Percentiles rank a stretch among this genome's conserved stretches.
phyloP scores from a whole-genome alignment of 1,284 basidiomycete species.

The Sphaerobolus stellatus region DNA sequence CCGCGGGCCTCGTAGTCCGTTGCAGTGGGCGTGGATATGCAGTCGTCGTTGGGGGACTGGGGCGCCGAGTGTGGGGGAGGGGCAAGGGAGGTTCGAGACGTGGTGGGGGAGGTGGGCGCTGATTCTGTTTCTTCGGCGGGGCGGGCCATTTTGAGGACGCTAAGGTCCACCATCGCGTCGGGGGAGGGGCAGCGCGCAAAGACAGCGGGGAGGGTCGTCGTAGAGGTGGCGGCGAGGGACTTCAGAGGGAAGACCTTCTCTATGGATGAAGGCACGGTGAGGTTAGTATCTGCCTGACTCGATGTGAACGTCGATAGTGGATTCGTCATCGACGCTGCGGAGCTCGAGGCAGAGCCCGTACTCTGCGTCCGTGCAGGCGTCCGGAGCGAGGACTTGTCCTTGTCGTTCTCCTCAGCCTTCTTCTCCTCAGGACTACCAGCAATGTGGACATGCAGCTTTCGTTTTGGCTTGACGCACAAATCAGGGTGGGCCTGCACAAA shows the following conservation, averaged over 20 bases:
- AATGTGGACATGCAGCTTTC: background rate
- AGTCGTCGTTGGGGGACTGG: too few relatives aligned
- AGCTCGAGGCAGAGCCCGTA: conserved; percentile 7
- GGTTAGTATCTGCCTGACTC: conserved; percentile 9
- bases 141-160: conserved; percentile 67
- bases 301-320: conserved; percentile 10
- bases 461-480: conserved; percentile 47
- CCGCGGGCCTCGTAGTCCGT: conserved; percentile 7
- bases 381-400: background rate
- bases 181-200: conserved; percentile 25
- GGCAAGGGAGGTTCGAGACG: too few relatives aligned
- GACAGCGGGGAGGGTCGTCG: conserved; percentile 35
- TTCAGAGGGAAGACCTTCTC: conserved; percentile 5
- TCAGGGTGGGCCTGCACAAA: conserved; percentile 94
- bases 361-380: conserved; percentile 7
- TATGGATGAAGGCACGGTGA: conserved; percentile 15
- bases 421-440: background rate
- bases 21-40: background rate
- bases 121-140: conserved; percentile 70
- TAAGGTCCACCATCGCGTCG: conserved; percentile 48
- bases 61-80: too few relatives aligned
- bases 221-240: conserved; percentile 28
- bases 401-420: too few relatives aligned
- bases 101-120: conserved; percentile 26
- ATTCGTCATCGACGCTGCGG: background rate